A percentile compares a stretch with the other conserved stretches of the same genome.
Evolutionary conservation across 2,329 filamentous ascomycete species (phyloP).

Genomic region (Aspergillus vadensis): DNA sequence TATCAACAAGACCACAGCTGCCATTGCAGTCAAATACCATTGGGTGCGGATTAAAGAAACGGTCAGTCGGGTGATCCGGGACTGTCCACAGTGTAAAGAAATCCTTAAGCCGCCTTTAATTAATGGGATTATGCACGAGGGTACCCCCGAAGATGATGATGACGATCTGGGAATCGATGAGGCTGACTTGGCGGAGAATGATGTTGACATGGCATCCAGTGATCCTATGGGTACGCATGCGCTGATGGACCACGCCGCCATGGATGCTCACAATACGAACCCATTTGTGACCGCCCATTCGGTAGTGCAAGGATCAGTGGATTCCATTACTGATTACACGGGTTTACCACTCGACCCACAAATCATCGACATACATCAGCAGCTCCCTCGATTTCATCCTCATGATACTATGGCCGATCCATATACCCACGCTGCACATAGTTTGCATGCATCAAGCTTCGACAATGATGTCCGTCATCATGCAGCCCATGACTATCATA

Average conservation of each 20-base stretch:
- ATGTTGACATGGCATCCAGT: slow-evolving; percentile 10
- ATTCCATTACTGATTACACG: slow-evolving; percentile 46
- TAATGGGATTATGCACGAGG: slow-evolving; percentile 33
- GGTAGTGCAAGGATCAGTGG: slow-evolving; percentile 39
- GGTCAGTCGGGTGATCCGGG: slow-evolving; percentile 89
- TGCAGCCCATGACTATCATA: slow-evolving; percentile 42
- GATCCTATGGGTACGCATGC: slow-evolving; percentile 19
- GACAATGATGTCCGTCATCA: slow-evolving; percentile 44
- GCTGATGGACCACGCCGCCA: slow-evolving; percentile 26
- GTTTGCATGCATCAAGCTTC: slow-evolving; percentile 37
- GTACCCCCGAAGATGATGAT: slow-evolving; percentile 19
- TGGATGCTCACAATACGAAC: slow-evolving; percentile 30
- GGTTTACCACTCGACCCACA: slow-evolving; percentile 63
- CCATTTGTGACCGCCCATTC: slow-evolving; percentile 35
- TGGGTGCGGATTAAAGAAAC: slow-evolving; percentile 99
- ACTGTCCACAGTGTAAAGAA: slow-evolving; percentile 88
- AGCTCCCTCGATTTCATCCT: slow-evolving; percentile 44
- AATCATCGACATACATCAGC: slow-evolving; percentile 57
- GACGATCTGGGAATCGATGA: slow-evolving; percentile 1
- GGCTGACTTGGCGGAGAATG: neutral
- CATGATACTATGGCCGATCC: slow-evolving; percentile 40
- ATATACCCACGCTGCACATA: slow-evolving; percentile 36
- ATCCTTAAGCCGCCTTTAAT: slow-evolving; percentile 59
- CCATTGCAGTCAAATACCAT: slow-evolving; percentile 90
- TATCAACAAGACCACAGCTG: slow-evolving; percentile 97